Base-by-base conservation (phyloP, 345 rosid species). In the Citrus inodora region DNA sequence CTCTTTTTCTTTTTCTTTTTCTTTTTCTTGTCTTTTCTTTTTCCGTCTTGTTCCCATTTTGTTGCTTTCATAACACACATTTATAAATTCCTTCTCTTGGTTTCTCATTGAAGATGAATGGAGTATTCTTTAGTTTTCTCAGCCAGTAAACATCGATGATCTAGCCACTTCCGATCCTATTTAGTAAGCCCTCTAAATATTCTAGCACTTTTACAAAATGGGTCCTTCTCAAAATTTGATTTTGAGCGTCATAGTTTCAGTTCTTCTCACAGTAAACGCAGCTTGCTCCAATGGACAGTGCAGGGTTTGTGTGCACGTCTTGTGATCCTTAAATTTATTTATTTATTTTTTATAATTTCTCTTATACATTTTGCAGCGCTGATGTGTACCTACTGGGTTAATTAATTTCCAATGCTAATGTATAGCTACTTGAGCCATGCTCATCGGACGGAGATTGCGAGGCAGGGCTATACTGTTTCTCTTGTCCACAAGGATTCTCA, bases 361-460 rank as follows among this genome's bases (percentile, higher is more conserved):
- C 30, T 42, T 42, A 6, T 5, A 14, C 19, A 9, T 21, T 46
- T 46, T 46, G 51, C 51, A 13, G 1, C 13, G 51, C 51, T 46
- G 4, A 19, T 35, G 4, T 30, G 7, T 27, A 33, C 25, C 6
- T 46, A 30, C 22, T 27, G 37, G n/a, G 46, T 67, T 68, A 14
- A 27, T 11, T 46, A 25, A 8, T 25, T 13, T 73, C 0, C 22
- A 53, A 53, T 53, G 58, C 22, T 17, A 11, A 51, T 11, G 1
- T 59, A 11, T 35, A 91, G 97, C 81, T 90, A 25, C 86, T 89
- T 22, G 92, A 89, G 40, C 78, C 72, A 53, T 92, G 97, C 76
- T 88, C 89, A 0, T 78, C 82, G 6, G 87, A 92, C 75, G 81
- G 85, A 79, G 94, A 92, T 82, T 92, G 97, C 42, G 89, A 27